Conservation (phyloP, 2,329 filamentous ascomycete species). For the Paramyrothecium roridum region DNA sequence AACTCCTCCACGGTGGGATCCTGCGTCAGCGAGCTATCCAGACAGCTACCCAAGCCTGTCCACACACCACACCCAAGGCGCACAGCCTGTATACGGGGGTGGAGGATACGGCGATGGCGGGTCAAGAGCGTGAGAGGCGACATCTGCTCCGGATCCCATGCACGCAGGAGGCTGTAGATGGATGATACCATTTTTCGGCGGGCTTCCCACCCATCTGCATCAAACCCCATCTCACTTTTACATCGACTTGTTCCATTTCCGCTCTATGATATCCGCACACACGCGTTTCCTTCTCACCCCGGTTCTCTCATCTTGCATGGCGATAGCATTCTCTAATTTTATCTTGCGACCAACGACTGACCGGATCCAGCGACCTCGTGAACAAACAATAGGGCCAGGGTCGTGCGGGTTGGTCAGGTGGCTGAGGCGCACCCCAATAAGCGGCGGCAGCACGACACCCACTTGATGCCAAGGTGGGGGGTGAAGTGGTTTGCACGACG, state of each 20-base stretch:
- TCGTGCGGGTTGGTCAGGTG: conserved; percentile 33
- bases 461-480: background rate
- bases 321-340: background rate
- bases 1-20: conserved; percentile 39
- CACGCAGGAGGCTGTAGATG: too few relatives aligned
- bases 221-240: too few relatives aligned
- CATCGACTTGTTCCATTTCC: background rate
- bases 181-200: too few relatives aligned
- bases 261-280: background rate
- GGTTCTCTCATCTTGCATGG: background rate
- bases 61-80: conserved; percentile 27
- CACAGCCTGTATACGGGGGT: conserved; percentile 37
- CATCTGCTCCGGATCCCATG: background rate
- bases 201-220: too few relatives aligned
- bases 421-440: conserved; percentile 33
- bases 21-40: conserved; percentile 32
- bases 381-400: conserved; percentile 19
- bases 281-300: background rate
- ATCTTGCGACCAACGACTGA: background rate
- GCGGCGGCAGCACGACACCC: conserved; percentile 13
- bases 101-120: conserved; percentile 39
- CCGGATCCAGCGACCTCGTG: conserved; percentile 28
- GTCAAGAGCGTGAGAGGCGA: conserved; percentile 34
- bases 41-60: conserved; percentile 36
- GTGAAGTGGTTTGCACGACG: background rate